Conservation (phyloP, 176 grass and related monocot species). For the Cenchrus purpureus region DNA sequence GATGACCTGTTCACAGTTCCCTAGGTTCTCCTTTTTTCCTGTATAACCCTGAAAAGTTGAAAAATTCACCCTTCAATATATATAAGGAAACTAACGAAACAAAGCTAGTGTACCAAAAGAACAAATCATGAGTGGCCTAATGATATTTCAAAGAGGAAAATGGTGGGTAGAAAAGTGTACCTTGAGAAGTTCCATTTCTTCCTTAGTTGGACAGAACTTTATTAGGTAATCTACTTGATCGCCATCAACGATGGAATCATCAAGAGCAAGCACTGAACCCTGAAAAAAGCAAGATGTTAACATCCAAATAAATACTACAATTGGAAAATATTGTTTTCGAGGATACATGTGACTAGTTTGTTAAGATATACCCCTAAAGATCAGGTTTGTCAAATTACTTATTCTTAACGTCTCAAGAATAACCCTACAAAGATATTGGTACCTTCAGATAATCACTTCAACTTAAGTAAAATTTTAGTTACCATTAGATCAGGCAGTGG, state of each 20-base stretch:
- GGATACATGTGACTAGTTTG: conserved; percentile 17
- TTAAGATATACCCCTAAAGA: conserved; percentile 14
- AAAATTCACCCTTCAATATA: conserved; percentile 7
- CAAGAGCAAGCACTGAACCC: conserved; percentile 75
- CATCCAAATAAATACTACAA: conserved; percentile 27
- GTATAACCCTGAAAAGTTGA: conserved; percentile 66
- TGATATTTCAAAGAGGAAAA: conserved; percentile 45
- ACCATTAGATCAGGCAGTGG: conserved; percentile 89
- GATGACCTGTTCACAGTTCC: conserved; percentile 95
- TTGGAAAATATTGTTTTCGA: background rate
- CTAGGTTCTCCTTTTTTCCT: conserved; percentile 75
- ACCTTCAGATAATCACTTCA: conserved; percentile 30
- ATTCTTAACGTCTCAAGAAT: background rate
- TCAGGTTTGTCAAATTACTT: conserved; percentile 8
- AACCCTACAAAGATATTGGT: conserved; percentile 14
- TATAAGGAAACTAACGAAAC: background rate
- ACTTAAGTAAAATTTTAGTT: conserved; percentile 32
- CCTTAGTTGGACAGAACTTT: conserved; percentile 97
- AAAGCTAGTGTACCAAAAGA: conserved; percentile 10
- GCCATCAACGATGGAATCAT: conserved; percentile 80
- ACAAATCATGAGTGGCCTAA: conserved; percentile 11
- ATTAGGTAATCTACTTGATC: conserved; percentile 93
- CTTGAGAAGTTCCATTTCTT: conserved; percentile 87
- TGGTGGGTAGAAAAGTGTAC: conserved; percentile 47
- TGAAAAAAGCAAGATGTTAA: conserved; percentile 43